These are phyloP conservation scores for Adansonia digitata DNA, from an alignment of 345 rosid species.

Conservation along the genomic window DNA sequence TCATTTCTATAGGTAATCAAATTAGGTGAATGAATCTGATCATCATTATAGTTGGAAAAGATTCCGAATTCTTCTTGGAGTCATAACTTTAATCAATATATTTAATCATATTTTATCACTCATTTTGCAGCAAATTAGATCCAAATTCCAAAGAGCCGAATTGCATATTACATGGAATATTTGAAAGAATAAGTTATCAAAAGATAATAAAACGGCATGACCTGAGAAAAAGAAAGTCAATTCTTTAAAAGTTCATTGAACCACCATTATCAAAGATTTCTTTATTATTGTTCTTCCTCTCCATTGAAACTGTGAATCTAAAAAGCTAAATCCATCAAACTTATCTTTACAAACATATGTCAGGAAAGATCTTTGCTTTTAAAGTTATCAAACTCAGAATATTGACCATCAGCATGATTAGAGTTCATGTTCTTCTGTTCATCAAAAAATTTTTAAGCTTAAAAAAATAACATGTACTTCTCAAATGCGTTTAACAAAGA, in stretches of 20 bases:
- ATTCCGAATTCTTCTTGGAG: background rate
- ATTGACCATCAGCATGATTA: slow-evolving; percentile 24
- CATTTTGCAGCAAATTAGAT: background rate
- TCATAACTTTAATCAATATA: background rate
- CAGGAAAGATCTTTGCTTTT: slow-evolving; percentile 15
- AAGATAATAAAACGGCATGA: background rate
- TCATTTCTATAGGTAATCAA: background rate
- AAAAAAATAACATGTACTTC: background rate
- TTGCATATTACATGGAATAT: background rate
- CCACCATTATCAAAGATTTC: slow-evolving; percentile 1
- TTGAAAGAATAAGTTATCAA: background rate
- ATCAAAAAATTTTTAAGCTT: background rate
- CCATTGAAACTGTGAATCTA: slow-evolving; percentile 2
- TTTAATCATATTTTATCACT: background rate
- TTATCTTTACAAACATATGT: slow-evolving; percentile 3
- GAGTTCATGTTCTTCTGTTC: slow-evolving; percentile 6
- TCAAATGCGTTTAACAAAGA: slow-evolving; percentile 1
- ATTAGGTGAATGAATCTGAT: background rate
- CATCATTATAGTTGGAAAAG: background rate
- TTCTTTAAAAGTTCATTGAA: slow-evolving; percentile 27
- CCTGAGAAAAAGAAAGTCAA: background rate
- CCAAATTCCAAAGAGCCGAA: background rate
- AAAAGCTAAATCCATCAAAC: background rate
- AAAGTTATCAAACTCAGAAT: background rate
- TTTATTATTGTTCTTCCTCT: background rate